A percentile compares a stretch with the other conserved stretches of the same genome.
Conservation (phyloP, 106 monocot species). For the Dendrobium huoshanense region DNA sequence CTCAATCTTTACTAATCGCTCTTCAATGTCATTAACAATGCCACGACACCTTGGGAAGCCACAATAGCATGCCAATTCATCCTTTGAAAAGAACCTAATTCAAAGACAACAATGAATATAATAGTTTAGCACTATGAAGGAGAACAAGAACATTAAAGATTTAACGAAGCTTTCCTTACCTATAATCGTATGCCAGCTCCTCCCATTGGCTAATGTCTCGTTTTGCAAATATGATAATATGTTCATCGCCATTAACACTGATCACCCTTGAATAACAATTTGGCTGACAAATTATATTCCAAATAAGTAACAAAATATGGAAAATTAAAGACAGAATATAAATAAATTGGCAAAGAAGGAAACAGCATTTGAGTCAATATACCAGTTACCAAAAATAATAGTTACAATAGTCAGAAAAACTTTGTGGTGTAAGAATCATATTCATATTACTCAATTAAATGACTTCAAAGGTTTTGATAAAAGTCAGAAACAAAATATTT, state of each 20-base stretch:
- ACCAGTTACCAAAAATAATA: neutral
- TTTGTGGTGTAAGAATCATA: neutral
- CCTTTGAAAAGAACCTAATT: constrained; percentile 84
- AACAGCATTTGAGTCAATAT: neutral
- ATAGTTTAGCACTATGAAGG: neutral
- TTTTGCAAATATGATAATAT: constrained; percentile 99
- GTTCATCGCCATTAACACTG: constrained; percentile 72
- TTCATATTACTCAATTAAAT: neutral
- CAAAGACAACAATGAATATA: constrained; percentile 7
- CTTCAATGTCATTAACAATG: constrained; percentile 84
- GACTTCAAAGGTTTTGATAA: neutral
- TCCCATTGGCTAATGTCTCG: constrained; percentile 87
- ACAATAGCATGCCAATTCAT: constrained; percentile 87
- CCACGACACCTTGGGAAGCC: constrained; percentile 87
- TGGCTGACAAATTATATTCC: constrained; percentile 44
- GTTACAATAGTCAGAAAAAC: neutral
- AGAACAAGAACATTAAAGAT: neutral
- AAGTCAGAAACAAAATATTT: neutral
- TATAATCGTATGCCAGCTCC: constrained; percentile 95
- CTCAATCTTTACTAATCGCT: constrained; percentile 48
- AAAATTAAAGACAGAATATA: too few species aligned
- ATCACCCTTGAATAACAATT: constrained; percentile 96
- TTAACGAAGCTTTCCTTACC: constrained; percentile 14
- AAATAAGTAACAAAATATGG: neutral
- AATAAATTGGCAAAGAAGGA: neutral